phyloP scores from a whole-genome alignment of 257 asterid species.

The Avicennia marina region DNA sequence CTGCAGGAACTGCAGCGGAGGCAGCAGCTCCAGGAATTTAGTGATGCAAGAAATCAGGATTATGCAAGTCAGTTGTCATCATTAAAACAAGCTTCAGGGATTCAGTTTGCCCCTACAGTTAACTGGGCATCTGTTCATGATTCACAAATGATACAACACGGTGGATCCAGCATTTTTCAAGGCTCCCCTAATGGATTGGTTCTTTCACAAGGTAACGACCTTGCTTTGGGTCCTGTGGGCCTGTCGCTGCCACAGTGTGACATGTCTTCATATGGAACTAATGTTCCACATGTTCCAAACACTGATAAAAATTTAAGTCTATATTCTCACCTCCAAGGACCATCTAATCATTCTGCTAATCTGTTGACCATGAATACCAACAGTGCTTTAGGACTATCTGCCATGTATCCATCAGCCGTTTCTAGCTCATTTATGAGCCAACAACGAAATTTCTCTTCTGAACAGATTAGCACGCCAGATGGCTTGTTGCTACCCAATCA shows the following conservation, averaged over 20 bases:
- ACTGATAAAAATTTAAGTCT: conserved; percentile 25
- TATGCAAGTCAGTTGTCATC: conserved; percentile 31
- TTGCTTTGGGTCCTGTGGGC: conserved; percentile 26
- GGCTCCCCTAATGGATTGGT: conserved; percentile 40
- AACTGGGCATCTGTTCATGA: conserved; percentile 41
- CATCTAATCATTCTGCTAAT: conserved; percentile 30
- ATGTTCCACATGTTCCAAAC: conserved; percentile 22
- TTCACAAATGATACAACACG: conserved; percentile 39
- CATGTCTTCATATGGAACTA: conserved; percentile 32
- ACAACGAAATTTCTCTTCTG: conserved; percentile 24
- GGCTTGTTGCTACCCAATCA: conserved; percentile 25
- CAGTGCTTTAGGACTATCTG: conserved; percentile 25
- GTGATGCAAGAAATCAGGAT: conserved; percentile 35
- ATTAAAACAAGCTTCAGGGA: conserved; percentile 30
- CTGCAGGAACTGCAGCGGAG: conserved; percentile 54
- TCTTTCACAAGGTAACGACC: conserved; percentile 40
- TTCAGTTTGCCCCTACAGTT: conserved; percentile 23
- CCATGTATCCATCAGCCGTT: conserved; percentile 28
- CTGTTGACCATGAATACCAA: conserved; percentile 21
- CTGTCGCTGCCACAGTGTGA: conserved; percentile 31
- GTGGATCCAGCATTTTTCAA: conserved; percentile 29
- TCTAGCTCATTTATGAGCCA: conserved; percentile 26
- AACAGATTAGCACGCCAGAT: conserved; percentile 19
- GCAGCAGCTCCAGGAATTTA: conserved; percentile 45
- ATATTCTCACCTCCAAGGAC: conserved; percentile 33